phyloP scores from a whole-genome alignment of 257 asterid genomes.

The Orobanche coerulescens region DNA sequence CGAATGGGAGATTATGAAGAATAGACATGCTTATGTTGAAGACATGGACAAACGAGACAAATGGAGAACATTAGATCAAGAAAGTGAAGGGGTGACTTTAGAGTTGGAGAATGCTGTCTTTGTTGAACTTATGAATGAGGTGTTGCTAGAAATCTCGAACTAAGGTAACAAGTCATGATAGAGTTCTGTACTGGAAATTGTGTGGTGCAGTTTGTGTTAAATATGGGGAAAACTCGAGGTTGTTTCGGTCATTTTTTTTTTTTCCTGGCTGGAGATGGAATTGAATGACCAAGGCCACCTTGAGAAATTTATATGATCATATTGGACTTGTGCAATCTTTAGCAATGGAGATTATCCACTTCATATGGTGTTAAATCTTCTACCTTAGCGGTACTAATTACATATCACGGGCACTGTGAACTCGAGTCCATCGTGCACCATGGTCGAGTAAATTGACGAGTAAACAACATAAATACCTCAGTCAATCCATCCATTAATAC shows the following conservation, averaged over 20 bases:
- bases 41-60: slow-evolving; percentile 60
- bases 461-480: too few relatives aligned
- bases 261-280: background rate
- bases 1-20: slow-evolving; percentile 48
- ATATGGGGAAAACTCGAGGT: slow-evolving; percentile 14
- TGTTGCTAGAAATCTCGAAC: slow-evolving; percentile 28
- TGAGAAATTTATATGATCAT: background rate
- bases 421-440: too few relatives aligned
- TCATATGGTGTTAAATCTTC: too few relatives aligned
- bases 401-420: too few relatives aligned
- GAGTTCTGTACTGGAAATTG: too few relatives aligned
- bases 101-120: slow-evolving; percentile 56
- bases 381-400: too few relatives aligned
- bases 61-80: slow-evolving; percentile 48
- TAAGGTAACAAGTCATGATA: background rate
- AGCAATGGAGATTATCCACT: too few relatives aligned
- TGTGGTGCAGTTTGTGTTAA: background rate
- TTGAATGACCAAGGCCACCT: background rate
- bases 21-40: slow-evolving; percentile 38
- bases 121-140: slow-evolving; percentile 42
- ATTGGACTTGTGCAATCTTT: too few relatives aligned
- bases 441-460: too few relatives aligned
- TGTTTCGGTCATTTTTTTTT: slow-evolving; percentile 27
- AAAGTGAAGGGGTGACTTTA: slow-evolving; percentile 36
- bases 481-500: too few relatives aligned